phyloP scores from a whole-genome alignment of 768 basidiomycete genomes.

The Hericium alpestre region DNA sequence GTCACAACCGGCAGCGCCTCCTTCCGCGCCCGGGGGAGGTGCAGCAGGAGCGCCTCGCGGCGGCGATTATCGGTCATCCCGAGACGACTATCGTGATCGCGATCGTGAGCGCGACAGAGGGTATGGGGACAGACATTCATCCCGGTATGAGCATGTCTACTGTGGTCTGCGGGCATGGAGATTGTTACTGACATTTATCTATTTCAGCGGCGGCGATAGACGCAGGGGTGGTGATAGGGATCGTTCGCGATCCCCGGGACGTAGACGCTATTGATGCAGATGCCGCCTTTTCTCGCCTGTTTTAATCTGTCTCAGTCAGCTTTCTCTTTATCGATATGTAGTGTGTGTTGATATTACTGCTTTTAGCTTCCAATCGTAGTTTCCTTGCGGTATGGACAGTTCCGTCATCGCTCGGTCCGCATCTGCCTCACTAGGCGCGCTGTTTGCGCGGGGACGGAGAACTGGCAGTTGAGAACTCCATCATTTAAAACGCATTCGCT shows the following conservation, averaged over 20 bases:
- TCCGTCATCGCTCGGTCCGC: too few relatives aligned
- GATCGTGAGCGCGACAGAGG: constrained; percentile 67
- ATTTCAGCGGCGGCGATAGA: background rate
- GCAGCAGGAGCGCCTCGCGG: constrained; percentile 29
- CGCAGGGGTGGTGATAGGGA: constrained; percentile 9
- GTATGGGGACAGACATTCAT: constrained; percentile 38
- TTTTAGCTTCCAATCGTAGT: background rate
- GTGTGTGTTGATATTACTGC: background rate
- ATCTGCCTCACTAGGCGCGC: too few relatives aligned
- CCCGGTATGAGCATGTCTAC: constrained; percentile 11
- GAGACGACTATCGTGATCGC: constrained; percentile 57
- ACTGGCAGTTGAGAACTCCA: too few relatives aligned
- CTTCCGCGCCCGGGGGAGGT: constrained; percentile 17
- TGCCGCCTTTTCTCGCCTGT: background rate
- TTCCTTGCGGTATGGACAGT: background rate
- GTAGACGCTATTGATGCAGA: constrained; percentile 8
- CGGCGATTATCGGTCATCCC: constrained; percentile 41
- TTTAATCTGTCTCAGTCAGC: background rate
- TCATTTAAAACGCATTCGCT: too few relatives aligned
- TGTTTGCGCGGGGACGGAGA: too few relatives aligned
- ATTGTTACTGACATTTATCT: background rate
- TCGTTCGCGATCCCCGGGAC: constrained; percentile 13
- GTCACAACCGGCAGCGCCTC: constrained; percentile 33
- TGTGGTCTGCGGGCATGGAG: background rate
- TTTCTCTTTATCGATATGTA: constrained; percentile 1